Base-by-base conservation (phyloP, 768 basidiomycete genomes). In the Lactarius hengduanensis region DNA sequence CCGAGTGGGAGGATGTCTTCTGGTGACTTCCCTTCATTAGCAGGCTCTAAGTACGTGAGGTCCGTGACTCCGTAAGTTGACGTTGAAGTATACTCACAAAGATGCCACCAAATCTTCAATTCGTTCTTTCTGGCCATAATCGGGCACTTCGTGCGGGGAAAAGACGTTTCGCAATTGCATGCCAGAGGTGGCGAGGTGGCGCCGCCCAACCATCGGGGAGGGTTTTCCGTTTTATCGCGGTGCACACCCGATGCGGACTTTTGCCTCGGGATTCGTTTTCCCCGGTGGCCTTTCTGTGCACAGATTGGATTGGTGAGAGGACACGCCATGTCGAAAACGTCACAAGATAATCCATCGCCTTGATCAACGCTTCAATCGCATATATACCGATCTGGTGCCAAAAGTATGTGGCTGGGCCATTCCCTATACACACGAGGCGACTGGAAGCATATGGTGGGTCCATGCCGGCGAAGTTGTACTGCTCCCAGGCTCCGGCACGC, bases 221-320 rank as follows among this genome's bases (percentile, higher is more conserved):
- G 1, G 1, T 22, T 26, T 26, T 26, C 22, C 22, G 47, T 50
- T 0, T 22, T n/a, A 50, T 50, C 11, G 22, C 5, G 22, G 47
- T 50, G 22, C 0, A 15, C n/a, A 22, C 20, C 11, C 0, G 0
- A 5, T 11, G 47, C 22, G 2, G 11, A 5, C 9, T 4, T 0
- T 15, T 50, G 22, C 47, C 0, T 26, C 22, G 47, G 45, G 8
- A 7, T n/a, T 3, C 9, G 7, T 6, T 50, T 13, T 6, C 22
- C 22, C 47, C 47, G 4, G 47, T 26, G 26, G 26, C 26, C 26
- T 26, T 26, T 26, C 26, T 26, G 26, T 26, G 26, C 26, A 26
- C 26, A 26, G 26, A 26, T 26, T 26, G 26, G 26, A 26, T 26
- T 26, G 26, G 26, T 26, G n/a, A n/a, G n/a, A n/a, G n/a, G n/a